These are phyloP conservation scores for Fragaria iinumae DNA, from an alignment of 306 rosid species.

Conservation along the genomic window DNA sequence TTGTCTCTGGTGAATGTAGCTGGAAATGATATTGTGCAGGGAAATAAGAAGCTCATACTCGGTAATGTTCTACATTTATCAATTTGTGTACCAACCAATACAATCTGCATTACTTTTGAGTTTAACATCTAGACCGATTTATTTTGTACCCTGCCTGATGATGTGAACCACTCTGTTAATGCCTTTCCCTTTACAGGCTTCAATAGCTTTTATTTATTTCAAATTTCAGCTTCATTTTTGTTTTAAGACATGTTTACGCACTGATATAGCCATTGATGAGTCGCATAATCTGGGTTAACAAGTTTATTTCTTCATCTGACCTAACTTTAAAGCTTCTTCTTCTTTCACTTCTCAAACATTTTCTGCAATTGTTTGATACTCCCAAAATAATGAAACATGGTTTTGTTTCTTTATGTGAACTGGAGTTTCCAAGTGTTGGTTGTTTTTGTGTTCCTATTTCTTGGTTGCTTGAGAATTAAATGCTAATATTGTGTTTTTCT, in stretches of 20 bases:
- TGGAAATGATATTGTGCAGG: conserved; percentile 95
- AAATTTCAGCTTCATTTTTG: background rate
- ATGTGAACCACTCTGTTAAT: background rate
- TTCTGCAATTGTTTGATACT: background rate
- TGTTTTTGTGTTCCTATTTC: background rate
- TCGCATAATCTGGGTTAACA: background rate
- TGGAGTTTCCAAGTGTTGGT: background rate
- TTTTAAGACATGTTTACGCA: background rate
- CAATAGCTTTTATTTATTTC: background rate
- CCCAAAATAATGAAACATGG: background rate
- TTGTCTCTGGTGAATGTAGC: conserved; percentile 88
- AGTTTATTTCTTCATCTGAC: background rate
- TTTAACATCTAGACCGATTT: background rate
- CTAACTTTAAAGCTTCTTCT: background rate
- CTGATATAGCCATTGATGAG: conserved; percentile 1
- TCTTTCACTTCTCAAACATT: background rate
- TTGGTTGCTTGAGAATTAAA: background rate
- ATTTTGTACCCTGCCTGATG: background rate
- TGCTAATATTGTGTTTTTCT: conserved; percentile 19
- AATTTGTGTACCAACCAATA: background rate
- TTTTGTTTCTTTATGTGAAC: conserved; percentile 1
- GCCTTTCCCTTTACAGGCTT: background rate
- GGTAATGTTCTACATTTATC: conserved; percentile 46
- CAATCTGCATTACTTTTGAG: background rate
- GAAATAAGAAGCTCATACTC: conserved; percentile 94